Base-by-base conservation (phyloP, 345 rosid genomes). In the Citrus glauca region DNA sequence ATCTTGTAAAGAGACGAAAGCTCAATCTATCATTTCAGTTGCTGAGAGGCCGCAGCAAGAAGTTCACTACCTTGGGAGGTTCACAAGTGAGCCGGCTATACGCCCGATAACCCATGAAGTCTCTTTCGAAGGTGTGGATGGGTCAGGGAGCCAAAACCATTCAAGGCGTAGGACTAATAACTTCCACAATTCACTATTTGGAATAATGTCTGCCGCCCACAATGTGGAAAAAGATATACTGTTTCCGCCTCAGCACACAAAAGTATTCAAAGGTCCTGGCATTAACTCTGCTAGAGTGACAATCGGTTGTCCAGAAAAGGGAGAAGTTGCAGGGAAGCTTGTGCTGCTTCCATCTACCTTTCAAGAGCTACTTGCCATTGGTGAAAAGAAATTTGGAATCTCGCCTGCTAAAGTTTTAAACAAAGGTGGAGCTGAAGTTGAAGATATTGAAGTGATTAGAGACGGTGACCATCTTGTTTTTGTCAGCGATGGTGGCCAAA, bases 381-480 rank as follows among this genome's bases (percentile, higher is more conserved):
- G 97, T 61, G 79, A 80, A 1, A 84, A 85, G 80, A 94, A 90
- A 82, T 92, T 88, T 24, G 91, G 92, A 27, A 77, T 90, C 71
- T 16, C 63, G 24, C 74, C 85, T 40, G 73, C 82, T 68, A 94
- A 85, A 87, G 85, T 96, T 77, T 22, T 82, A 59, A 87, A 64
- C 79, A 84, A 86, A 80, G 90, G 82, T 2, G 72, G 89, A 71
- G 95, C 97, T 25, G 97, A 87, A 78, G 88, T 96, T 53, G 99
- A 92, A 25, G 87, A 86, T 68, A 79, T 93, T 28, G 92, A 83
- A 35, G 92, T 92, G 38, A 85, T 94, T 19, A 87, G 94, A 87
- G 99, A 95, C 40, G 97, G 93, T 3, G 97, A 96, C 78, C 93
- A 87, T 88, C 93, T 96, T 30, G 56, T 89, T 70, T 90, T 92